Percentiles rank a stretch among this genome's conserved stretches.
Conservation (phyloP, 768 basidiomycete species). For the Suillus sp. region DNA sequence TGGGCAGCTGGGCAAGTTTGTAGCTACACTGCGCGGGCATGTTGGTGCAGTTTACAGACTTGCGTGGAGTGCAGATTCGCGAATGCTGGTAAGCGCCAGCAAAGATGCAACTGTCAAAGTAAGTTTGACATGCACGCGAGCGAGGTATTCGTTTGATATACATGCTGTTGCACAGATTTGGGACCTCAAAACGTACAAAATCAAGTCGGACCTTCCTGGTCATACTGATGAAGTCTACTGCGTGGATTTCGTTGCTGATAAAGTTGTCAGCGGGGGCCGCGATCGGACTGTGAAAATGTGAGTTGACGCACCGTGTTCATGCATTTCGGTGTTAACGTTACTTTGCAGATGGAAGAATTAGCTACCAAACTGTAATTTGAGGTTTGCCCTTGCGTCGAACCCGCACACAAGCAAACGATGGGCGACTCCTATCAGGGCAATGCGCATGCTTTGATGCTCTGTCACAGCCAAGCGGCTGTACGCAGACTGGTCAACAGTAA, state of each 20-base stretch:
- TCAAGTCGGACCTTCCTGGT: conserved; percentile 91
- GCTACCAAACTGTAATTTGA: neutral
- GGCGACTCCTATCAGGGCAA: neutral
- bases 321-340: conserved; percentile 5
- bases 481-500: neutral
- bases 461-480: neutral
- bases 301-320: conserved; percentile 29
- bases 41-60: conserved; percentile 93
- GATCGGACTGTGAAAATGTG: conserved; percentile 94
- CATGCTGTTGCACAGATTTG: conserved; percentile 63
- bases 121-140: conserved; percentile 22
- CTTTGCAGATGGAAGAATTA: conserved; percentile 34
- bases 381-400: neutral
- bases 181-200: conserved; percentile 96
- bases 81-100: conserved; percentile 90
- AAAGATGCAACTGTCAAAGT: conserved; percentile 97
- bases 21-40: conserved; percentile 89
- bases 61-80: conserved; percentile 92
- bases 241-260: conserved; percentile 98
- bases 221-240: conserved; percentile 99
- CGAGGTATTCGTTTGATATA: neutral
- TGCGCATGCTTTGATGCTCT: neutral
- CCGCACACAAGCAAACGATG: neutral
- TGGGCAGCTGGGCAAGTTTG: conserved; percentile 79
- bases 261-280: conserved; percentile 96